phyloP scores from a whole-genome alignment of 305 asterid genomes.

The Fraxinus angustifolia region DNA sequence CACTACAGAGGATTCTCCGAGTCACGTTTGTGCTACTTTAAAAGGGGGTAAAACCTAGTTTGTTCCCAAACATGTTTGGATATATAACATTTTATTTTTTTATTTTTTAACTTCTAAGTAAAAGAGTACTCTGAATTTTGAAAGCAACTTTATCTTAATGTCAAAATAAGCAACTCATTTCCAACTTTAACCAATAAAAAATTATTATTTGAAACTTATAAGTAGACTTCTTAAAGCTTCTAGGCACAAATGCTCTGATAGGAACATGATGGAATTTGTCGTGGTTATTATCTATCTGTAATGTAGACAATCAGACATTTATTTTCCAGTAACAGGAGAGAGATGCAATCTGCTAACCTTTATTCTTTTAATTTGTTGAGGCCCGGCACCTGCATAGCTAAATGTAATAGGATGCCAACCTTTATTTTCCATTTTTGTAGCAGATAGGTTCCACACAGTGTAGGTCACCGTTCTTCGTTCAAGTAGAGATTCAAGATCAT shows the following conservation, averaged over 20 bases:
- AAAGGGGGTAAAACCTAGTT: not conserved
- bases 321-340: not conserved
- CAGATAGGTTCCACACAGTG: constrained; percentile 75
- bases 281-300: not conserved
- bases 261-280: not conserved
- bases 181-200: not conserved
- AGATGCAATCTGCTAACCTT: constrained; percentile 42
- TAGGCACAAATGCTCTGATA: not conserved
- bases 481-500: constrained; percentile 68
- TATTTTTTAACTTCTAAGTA: not conserved
- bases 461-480: constrained; percentile 88
- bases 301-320: not conserved
- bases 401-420: constrained; percentile 90
- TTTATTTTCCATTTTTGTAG: constrained; percentile 43
- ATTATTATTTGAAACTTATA: not conserved
- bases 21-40: not conserved
- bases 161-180: not conserved
- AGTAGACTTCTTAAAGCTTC: not conserved
- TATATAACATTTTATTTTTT: not conserved
- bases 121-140: not conserved
- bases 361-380: constrained; percentile 64
- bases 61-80: not conserved
- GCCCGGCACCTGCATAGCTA: constrained; percentile 57
- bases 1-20: not conserved
- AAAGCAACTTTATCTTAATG: not conserved